A percentile compares a stretch with the other conserved stretches of the same genome.
Evolutionary conservation across 2,329 filamentous ascomycete species (phyloP).

Genomic region (Neoascochyta sp.): DNA sequence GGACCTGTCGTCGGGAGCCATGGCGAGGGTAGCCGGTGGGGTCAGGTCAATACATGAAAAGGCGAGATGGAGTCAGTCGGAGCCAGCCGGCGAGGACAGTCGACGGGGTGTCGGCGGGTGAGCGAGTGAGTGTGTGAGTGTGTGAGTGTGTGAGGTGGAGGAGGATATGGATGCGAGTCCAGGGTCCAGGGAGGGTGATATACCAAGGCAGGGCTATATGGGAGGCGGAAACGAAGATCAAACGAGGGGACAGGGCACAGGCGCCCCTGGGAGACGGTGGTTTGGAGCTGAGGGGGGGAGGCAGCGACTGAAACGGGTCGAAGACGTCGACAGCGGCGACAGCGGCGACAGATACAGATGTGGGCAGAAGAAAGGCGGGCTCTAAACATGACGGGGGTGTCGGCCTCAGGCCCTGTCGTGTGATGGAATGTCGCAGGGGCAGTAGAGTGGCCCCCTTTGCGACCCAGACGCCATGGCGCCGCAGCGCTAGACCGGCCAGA

Average conservation of each 20-base stretch:
- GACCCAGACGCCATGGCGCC: constrained; percentile 21
- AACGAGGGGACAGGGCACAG: constrained; percentile 38
- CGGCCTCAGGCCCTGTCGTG: constrained; percentile 24
- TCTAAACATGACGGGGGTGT: constrained; percentile 24
- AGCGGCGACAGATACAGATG: no score
- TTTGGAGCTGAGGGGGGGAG: constrained; percentile 15
- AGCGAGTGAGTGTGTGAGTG: no score
- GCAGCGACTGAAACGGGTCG: constrained; percentile 30
- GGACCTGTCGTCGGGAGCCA: constrained; percentile 23
- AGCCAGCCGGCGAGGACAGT: constrained; percentile 2
- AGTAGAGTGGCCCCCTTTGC: constrained; percentile 30
- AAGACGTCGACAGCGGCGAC: constrained; percentile 24
- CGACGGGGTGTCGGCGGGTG: constrained; percentile 6
- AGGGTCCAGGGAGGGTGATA: constrained; percentile 28
- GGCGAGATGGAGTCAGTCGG: not conserved
- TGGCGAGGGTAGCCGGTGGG: constrained; percentile 20
- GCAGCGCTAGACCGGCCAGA: constrained; percentile 15
- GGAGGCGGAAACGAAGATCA: constrained; percentile 29
- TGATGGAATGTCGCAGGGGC: constrained; percentile 27
- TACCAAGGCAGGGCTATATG: constrained; percentile 18
- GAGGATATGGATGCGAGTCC: constrained; percentile 1
- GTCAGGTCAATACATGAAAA: constrained; percentile 9
- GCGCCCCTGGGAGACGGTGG: constrained; percentile 20
- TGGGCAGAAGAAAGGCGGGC: constrained; percentile 23
- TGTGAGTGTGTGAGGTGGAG: not conserved